A percentile compares a stretch with the other conserved stretches of the same genome.
phyloP scores from a whole-genome alignment of 2,329 filamentous ascomycete species.

The Diaporthe ampelina region DNA sequence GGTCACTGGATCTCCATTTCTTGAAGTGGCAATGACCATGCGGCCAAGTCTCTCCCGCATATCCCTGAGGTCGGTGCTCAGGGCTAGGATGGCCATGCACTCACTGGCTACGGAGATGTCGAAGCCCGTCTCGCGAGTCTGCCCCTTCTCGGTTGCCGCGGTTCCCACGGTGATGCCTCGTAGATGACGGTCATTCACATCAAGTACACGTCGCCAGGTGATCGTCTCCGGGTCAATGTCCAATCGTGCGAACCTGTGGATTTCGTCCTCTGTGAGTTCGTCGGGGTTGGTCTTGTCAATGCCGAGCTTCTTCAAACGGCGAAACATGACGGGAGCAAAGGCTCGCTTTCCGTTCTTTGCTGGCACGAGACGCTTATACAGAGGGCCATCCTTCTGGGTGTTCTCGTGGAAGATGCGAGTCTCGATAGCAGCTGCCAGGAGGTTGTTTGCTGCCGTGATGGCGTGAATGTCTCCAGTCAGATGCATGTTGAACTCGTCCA shows the following conservation, averaged over 20 bases:
- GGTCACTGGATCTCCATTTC: constrained; percentile 88
- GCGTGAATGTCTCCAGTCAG: constrained; percentile 98
- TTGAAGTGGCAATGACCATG: constrained; percentile 95
- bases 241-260: constrained; percentile 87
- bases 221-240: constrained; percentile 98
- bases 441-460: constrained; percentile 96
- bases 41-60: constrained; percentile 93
- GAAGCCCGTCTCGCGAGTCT: constrained; percentile 90
- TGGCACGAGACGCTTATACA: constrained; percentile 91
- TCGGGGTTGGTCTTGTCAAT: constrained; percentile 96
- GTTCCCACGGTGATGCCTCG: constrained; percentile 90
- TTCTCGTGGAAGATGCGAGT: constrained; percentile 98
- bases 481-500: constrained; percentile 99
- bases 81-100: constrained; percentile 97
- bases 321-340: constrained; percentile 93
- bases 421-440: constrained; percentile 95
- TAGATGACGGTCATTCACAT: constrained; percentile 96
- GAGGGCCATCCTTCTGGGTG: constrained; percentile 89
- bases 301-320: constrained; percentile 92
- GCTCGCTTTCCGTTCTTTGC: constrained; percentile 89
- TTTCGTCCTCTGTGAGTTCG: constrained; percentile 91
- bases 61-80: constrained; percentile 88
- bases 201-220: constrained; percentile 95
- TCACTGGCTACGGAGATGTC: constrained; percentile 98
- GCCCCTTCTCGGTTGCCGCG: constrained; percentile 90